Percentiles rank a stretch among this genome's conserved stretches.
phyloP scores from a whole-genome alignment of 306 rosid genomes.

The Quercus bicolor region DNA sequence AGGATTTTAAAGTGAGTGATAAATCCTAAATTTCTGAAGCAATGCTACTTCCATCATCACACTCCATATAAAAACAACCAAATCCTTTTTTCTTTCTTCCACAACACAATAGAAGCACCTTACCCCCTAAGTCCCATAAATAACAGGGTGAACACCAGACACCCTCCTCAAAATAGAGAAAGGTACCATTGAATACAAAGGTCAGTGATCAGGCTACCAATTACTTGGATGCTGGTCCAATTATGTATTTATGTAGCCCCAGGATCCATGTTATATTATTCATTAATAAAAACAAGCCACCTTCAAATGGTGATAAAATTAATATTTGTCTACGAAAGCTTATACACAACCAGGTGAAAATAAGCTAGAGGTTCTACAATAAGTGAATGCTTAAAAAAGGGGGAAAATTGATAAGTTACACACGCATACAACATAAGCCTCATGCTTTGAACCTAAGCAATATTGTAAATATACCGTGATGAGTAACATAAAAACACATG shows the following conservation, averaged over 20 bases:
- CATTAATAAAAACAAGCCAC: not conserved
- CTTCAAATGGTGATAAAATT: not conserved
- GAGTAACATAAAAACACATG: not conserved
- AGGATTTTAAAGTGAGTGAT: not conserved
- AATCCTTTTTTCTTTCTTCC: not conserved
- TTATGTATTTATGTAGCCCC: not conserved
- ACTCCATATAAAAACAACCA: not conserved
- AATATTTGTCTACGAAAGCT: not conserved
- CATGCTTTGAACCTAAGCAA: not conserved
- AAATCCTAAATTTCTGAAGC: not conserved
- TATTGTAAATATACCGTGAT: not conserved
- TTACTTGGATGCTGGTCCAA: not conserved
- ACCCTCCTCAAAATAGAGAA: not conserved
- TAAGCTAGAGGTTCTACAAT: not conserved
- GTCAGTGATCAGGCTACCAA: not conserved
- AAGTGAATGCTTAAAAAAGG: not conserved
- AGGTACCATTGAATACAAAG: not conserved
- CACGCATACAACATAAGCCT: not conserved
- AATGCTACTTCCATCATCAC: not conserved
- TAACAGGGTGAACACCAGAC: not conserved
- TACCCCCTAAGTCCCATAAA: not conserved
- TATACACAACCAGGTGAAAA: not conserved
- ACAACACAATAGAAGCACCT: not conserved
- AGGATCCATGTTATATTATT: not conserved
- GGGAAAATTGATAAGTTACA: not conserved